Conservation (phyloP, 2,329 filamentous ascomycete genomes). For the Arachnomyces sp. region DNA sequence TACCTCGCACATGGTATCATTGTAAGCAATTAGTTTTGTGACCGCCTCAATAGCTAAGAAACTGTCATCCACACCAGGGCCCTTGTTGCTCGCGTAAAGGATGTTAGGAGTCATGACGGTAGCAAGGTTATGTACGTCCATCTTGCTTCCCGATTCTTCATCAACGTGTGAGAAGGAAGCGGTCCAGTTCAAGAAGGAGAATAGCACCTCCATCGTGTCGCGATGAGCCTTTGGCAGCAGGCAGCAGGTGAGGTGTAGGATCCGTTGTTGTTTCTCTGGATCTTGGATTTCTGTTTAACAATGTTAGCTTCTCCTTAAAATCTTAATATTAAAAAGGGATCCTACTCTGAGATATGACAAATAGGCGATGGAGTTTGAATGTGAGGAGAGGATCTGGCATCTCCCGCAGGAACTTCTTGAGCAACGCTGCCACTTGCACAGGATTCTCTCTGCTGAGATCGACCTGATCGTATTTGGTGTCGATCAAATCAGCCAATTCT, state of each 20-base stretch:
- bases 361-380: constrained; percentile 85
- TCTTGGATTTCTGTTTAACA: constrained; percentile 59
- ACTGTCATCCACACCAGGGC: constrained; percentile 71
- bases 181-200: constrained; percentile 94
- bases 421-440: constrained; percentile 82
- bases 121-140: constrained; percentile 95
- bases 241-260: constrained; percentile 86
- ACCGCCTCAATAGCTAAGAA: constrained; percentile 92
- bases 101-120: constrained; percentile 98
- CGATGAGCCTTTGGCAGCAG: constrained; percentile 84
- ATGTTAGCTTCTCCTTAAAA: constrained; percentile 5
- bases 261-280: constrained; percentile 69
- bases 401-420: constrained; percentile 92
- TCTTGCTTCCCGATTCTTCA: constrained; percentile 94
- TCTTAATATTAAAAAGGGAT: constrained; percentile 11
- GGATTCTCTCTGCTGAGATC: constrained; percentile 83
- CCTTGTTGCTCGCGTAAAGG: constrained; percentile 62
- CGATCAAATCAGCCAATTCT: constrained; percentile 77
- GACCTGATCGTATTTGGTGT: constrained; percentile 74
- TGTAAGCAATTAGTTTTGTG: constrained; percentile 80
- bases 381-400: constrained; percentile 92
- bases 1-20: constrained; percentile 96
- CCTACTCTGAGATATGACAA: constrained; percentile 75
- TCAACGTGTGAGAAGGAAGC: constrained; percentile 96
- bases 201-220: constrained; percentile 89